Conservation (phyloP, 139 green algal genomes). For the Chlorella sp. region DNA sequence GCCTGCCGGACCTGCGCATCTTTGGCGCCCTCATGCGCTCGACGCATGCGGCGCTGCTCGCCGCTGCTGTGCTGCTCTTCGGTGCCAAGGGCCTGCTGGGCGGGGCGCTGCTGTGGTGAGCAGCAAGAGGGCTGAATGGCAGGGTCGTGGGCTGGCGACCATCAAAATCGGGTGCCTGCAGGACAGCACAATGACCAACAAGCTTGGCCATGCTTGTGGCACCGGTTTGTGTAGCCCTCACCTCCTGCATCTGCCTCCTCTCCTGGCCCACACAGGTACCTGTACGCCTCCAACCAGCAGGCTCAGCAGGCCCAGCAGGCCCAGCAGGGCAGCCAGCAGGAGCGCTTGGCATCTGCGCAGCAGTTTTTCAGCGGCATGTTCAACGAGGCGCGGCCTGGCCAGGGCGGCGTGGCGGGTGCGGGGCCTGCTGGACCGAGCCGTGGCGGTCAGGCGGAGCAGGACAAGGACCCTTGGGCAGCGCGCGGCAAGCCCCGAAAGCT, state of each 20-base stretch:
- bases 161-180: too few relatives aligned
- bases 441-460: neutral
- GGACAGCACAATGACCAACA: too few relatives aligned
- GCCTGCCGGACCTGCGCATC: neutral
- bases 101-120: neutral
- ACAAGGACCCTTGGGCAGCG: neutral
- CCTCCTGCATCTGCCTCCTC: too few relatives aligned
- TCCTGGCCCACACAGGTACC: too few relatives aligned
- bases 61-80: neutral
- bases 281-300: conserved; percentile 35
- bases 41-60: neutral
- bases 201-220: too few relatives aligned
- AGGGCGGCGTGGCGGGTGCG: neutral
- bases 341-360: neutral
- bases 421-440: neutral
- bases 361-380: neutral
- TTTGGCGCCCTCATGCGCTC: neutral
- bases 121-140: too few relatives aligned
- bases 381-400: neutral
- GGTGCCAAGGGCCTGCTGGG: neutral
- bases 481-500: conserved; percentile 1
- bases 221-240: too few relatives aligned
- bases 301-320: conserved; percentile 67
- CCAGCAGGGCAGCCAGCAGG: conserved; percentile 40
- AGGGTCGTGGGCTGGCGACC: too few relatives aligned